Conservation (phyloP, 169 alveolate species). For the Eimeria necatrix region DNA sequence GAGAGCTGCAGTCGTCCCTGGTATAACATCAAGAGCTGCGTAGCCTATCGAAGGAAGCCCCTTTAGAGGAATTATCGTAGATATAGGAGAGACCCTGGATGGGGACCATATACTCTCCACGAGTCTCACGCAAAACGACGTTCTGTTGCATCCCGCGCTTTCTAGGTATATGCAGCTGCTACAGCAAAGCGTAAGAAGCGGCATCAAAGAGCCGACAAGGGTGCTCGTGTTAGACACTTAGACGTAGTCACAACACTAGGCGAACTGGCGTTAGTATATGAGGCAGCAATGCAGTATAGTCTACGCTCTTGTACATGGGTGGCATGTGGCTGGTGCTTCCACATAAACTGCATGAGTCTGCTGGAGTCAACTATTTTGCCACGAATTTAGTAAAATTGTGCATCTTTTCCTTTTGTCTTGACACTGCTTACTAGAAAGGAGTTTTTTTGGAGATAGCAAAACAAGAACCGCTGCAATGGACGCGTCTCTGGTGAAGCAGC, state of each 20-base stretch:
- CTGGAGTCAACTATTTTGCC: not conserved
- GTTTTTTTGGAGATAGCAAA: not conserved
- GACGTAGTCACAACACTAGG: too few species aligned
- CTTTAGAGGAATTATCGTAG: not conserved
- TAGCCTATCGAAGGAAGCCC: not conserved
- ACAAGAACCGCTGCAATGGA: not conserved
- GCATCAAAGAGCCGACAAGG: too few species aligned
- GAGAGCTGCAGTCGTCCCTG: not conserved
- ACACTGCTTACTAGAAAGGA: too few species aligned
- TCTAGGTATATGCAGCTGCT: too few species aligned
- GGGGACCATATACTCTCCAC: conserved; percentile 5
- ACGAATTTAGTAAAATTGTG: not conserved
- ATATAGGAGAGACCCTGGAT: not conserved
- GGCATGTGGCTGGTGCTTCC: not conserved
- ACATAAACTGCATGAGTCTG: not conserved
- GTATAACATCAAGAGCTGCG: not conserved
- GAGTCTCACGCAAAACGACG: conserved; percentile 56
- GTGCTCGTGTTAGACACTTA: too few species aligned
- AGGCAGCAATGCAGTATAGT: too few species aligned
- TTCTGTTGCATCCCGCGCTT: not conserved
- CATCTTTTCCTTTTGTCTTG: not conserved
- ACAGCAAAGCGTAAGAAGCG: too few species aligned
- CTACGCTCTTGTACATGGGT: too few species aligned
- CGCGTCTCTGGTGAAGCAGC: not conserved
- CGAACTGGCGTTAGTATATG: too few species aligned